phyloP scores from a whole-genome alignment of 352 stramenopile species.

The Phytophthora palmivora region DNA sequence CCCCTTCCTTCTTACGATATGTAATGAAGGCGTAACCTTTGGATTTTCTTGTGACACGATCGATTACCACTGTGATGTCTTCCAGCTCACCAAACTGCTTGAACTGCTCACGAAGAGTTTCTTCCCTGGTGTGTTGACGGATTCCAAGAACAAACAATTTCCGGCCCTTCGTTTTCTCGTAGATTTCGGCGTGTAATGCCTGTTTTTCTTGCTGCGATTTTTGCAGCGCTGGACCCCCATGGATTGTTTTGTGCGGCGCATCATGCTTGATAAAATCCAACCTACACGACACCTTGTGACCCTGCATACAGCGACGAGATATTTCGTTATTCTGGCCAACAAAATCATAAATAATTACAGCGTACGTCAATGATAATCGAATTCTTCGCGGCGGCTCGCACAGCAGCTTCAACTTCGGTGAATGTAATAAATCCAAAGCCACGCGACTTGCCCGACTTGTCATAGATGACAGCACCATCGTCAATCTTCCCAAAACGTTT shows the following conservation, averaged over 20 bases:
- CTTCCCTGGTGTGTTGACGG: constrained; percentile 60
- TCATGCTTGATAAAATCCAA: constrained; percentile 38
- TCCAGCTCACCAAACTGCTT: constrained; percentile 72
- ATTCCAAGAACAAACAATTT: constrained; percentile 74
- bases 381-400: constrained; percentile 56
- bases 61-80: constrained; percentile 48
- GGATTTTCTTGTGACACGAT: constrained; percentile 65
- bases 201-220: neutral
- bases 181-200: neutral
- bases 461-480: constrained; percentile 64
- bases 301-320: constrained; percentile 3
- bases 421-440: constrained; percentile 79
- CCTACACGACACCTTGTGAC: constrained; percentile 2
- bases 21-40: constrained; percentile 81
- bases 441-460: constrained; percentile 73
- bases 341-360: constrained; percentile 1
- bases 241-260: neutral
- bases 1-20: constrained; percentile 55
- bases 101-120: constrained; percentile 65
- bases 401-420: constrained; percentile 62
- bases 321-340: neutral
- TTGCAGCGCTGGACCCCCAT: neutral
- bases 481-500: constrained; percentile 64
- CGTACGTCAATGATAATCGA: constrained; percentile 66
- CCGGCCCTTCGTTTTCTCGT: constrained; percentile 45